Percentiles rank a stretch among this genome's conserved stretches.
These are phyloP conservation scores for Colletotrichum euphorbiae DNA, from an alignment of 2,329 filamentous ascomycete species.

Conservation along the genomic window DNA sequence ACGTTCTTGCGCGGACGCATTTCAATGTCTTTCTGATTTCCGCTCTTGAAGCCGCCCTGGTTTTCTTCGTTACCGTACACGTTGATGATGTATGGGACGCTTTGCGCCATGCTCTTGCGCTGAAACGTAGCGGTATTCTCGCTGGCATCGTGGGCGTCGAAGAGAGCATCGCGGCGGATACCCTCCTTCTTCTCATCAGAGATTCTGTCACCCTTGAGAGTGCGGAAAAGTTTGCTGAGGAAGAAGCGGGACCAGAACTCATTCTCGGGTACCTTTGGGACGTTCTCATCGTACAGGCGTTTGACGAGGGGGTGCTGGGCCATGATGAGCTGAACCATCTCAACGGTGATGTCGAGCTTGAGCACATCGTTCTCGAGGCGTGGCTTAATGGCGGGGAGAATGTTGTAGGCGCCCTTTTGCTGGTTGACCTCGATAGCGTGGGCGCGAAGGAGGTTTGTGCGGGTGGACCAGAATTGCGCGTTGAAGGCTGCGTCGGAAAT, in stretches of 20 bases:
- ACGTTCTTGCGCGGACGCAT: conserved; percentile 88
- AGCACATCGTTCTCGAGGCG: conserved; percentile 78
- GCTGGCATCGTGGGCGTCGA: conserved; percentile 86
- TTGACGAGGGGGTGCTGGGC: conserved; percentile 92
- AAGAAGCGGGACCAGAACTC: conserved; percentile 97
- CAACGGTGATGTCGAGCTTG: conserved; percentile 86
- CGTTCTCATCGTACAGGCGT: conserved; percentile 91
- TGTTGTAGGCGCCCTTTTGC: conserved; percentile 90
- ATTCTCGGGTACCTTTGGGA: conserved; percentile 81
- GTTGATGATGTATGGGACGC: conserved; percentile 90
- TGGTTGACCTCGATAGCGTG: conserved; percentile 92
- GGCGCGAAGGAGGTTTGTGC: conserved; percentile 85
- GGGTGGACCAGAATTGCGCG: conserved; percentile 92
- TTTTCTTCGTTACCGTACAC: conserved; percentile 96
- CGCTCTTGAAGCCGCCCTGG: conserved; percentile 82
- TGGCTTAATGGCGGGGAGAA: conserved; percentile 89
- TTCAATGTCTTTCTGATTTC: conserved; percentile 89
- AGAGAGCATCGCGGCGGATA: conserved; percentile 69
- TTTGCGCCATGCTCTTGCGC: conserved; percentile 67
- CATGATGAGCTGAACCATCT: conserved; percentile 94
- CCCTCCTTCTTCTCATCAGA: conserved; percentile 76
- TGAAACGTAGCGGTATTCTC: conserved; percentile 70
- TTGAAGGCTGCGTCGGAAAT: conserved; percentile 87
- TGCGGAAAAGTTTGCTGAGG: conserved; percentile 88
- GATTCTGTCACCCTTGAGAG: conserved; percentile 89